These are phyloP conservation scores for Vitis rupestris DNA, from an alignment of 164 flowering plant genomes.

Conservation along the genomic window DNA sequence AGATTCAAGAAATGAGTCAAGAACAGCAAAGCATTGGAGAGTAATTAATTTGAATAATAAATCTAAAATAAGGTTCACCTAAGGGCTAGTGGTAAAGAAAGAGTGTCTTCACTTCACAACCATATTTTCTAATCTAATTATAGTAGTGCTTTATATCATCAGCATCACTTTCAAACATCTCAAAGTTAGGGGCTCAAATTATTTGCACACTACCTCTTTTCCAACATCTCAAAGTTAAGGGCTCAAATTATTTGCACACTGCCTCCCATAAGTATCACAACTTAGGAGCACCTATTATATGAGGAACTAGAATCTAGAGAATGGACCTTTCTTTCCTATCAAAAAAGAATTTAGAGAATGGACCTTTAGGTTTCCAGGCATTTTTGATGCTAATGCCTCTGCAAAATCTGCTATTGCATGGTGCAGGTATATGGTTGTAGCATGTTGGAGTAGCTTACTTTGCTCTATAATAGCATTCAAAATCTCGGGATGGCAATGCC, in stretches of 20 bases:
- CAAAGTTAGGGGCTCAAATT: not conserved
- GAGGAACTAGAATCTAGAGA: not conserved
- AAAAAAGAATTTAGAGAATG: not conserved
- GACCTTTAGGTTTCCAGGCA: constrained; percentile 98
- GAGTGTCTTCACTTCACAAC: not conserved
- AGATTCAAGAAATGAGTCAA: too few species aligned
- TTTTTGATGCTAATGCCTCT: constrained; percentile 89
- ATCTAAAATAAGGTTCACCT: not conserved
- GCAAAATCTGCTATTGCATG: constrained; percentile 95
- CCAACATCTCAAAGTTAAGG: not conserved
- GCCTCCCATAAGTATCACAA: not conserved
- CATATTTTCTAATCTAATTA: not conserved
- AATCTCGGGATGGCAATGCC: constrained; percentile 94
- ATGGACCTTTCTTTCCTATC: too few species aligned
- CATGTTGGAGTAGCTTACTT: constrained; percentile 90
- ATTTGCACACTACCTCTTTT: too few species aligned
- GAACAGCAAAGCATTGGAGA: too few species aligned
- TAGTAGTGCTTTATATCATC: not conserved
- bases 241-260: too few species aligned
- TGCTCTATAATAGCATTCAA: constrained; percentile 81
- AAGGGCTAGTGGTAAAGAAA: not conserved
- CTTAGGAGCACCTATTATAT: not conserved
- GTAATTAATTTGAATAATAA: too few species aligned
- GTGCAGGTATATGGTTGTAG: constrained; percentile 92
- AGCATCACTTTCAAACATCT: not conserved